These are phyloP conservation scores for Chlamydomonas eustigma DNA, from an alignment of 139 green algal genomes.

Conservation along the genomic window DNA sequence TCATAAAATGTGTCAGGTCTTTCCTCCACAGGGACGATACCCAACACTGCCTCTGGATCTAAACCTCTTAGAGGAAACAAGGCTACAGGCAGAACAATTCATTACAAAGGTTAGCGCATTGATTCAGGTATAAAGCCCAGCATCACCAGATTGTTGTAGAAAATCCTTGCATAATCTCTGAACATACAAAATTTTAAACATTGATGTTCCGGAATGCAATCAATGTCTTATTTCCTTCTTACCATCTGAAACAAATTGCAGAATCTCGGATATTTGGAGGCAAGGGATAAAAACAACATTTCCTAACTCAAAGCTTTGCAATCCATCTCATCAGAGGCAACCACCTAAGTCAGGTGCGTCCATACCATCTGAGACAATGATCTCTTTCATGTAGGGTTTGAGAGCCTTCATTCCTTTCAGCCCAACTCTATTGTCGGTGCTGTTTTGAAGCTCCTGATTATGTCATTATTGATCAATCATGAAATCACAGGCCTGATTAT, in stretches of 20 bases:
- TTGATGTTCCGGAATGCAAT: no score
- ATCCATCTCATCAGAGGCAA: no score
- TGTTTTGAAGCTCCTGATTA: conserved; percentile 8
- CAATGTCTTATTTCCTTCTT: no score
- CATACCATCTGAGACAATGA: conserved; percentile 52
- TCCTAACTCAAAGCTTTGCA: no score
- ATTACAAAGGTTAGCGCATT: neutral
- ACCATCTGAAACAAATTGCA: no score
- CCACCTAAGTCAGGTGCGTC: no score
- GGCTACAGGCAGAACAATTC: neutral
- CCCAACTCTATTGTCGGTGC: neutral
- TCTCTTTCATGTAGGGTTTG: conserved; percentile 42
- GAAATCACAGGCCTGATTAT: no score
- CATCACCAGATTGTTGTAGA: no score
- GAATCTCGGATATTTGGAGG: neutral
- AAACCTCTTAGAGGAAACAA: conserved; percentile 11
- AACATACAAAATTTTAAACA: no score
- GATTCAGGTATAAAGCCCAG: no score
- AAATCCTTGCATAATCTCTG: no score
- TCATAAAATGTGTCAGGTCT: neutral
- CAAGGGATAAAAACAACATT: neutral
- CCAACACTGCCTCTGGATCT: conserved; percentile 16
- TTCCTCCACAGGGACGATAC: conserved; percentile 17
- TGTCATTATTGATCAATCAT: no score
- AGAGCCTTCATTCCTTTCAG: conserved; percentile 50